Percentiles rank a stretch among this genome's conserved stretches.
Conservation (phyloP, 257 asterid species). For the Ballota nigra region DNA sequence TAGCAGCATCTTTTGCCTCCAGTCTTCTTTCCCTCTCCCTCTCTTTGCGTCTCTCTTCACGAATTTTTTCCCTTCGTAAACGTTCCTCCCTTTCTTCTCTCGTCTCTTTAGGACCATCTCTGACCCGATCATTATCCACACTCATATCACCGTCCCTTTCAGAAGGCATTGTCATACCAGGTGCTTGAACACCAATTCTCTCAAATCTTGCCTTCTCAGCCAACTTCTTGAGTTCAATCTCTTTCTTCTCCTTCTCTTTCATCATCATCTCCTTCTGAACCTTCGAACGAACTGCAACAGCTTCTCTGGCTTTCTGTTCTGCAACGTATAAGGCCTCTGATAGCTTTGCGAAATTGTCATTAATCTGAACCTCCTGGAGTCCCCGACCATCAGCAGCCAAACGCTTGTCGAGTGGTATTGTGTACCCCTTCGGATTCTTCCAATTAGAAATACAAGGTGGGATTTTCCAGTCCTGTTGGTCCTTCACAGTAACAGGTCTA, state of each 20-base stretch:
- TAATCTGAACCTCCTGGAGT: constrained; percentile 92
- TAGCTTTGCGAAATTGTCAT: constrained; percentile 82
- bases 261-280: constrained; percentile 89
- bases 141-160: constrained; percentile 67
- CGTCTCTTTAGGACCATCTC: constrained; percentile 61
- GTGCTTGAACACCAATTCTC: constrained; percentile 62
- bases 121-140: constrained; percentile 56
- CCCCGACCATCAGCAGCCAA: constrained; percentile 96
- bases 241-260: constrained; percentile 92
- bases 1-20: constrained; percentile 89
- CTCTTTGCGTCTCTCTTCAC: constrained; percentile 84
- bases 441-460: constrained; percentile 95
- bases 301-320: constrained; percentile 92
- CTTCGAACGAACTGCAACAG: constrained; percentile 88
- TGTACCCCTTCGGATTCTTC: constrained; percentile 95
- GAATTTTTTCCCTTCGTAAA: constrained; percentile 69
- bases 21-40: constrained; percentile 87
- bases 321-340: constrained; percentile 79
- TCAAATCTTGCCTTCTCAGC: constrained; percentile 89
- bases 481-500: constrained; percentile 88
- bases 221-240: constrained; percentile 74
- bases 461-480: constrained; percentile 93
- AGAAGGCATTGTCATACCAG: constrained; percentile 53
- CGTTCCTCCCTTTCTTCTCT: constrained; percentile 69
- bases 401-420: constrained; percentile 94